Conservation (phyloP, 768 basidiomycete species). For the Lenzites betulinus region DNA sequence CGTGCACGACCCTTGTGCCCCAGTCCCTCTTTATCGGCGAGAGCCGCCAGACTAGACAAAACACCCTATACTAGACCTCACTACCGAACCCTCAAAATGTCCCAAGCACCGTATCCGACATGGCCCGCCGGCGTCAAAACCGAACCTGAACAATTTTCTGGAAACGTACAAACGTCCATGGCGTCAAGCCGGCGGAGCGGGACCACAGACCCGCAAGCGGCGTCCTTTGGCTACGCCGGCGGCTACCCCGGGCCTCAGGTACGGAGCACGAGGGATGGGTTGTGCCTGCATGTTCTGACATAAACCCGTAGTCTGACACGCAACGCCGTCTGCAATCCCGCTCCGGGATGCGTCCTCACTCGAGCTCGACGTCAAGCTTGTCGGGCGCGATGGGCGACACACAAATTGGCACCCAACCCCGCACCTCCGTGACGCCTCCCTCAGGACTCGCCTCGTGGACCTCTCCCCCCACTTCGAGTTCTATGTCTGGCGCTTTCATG, state of each 20-base stretch:
- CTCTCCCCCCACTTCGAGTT: slow-evolving; percentile 23
- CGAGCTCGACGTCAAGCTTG: slow-evolving; percentile 45
- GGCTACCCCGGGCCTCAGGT: slow-evolving; percentile 16
- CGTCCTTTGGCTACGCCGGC: slow-evolving; percentile 10
- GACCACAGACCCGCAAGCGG: slow-evolving; percentile 8
- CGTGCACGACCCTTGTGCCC: slow-evolving; percentile 10
- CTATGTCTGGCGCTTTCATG: slow-evolving; percentile 8
- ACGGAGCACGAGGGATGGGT: not conserved
- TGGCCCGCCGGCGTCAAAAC: slow-evolving; percentile 21
- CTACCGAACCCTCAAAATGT: slow-evolving; percentile 15
- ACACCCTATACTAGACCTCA: slow-evolving; percentile 10
- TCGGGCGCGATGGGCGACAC: slow-evolving; percentile 66
- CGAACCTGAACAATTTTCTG: slow-evolving; percentile 17
- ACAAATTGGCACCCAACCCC: slow-evolving; percentile 33
- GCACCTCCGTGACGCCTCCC: slow-evolving; percentile 30
- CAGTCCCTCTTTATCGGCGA: slow-evolving; percentile 8
- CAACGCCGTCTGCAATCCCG: slow-evolving; percentile 17
- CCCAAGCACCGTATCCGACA: slow-evolving; percentile 19
- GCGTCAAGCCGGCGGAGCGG: slow-evolving; percentile 9
- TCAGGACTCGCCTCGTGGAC: slow-evolving; percentile 31
- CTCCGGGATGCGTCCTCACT: slow-evolving; percentile 14
- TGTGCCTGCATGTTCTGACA: not conserved
- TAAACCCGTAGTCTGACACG: not conserved
- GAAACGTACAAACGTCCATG: slow-evolving; percentile 3
- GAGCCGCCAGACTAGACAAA: slow-evolving; percentile 7